Conservation (phyloP, 345 rosid species). For the Hibiscus tridactylites region DNA sequence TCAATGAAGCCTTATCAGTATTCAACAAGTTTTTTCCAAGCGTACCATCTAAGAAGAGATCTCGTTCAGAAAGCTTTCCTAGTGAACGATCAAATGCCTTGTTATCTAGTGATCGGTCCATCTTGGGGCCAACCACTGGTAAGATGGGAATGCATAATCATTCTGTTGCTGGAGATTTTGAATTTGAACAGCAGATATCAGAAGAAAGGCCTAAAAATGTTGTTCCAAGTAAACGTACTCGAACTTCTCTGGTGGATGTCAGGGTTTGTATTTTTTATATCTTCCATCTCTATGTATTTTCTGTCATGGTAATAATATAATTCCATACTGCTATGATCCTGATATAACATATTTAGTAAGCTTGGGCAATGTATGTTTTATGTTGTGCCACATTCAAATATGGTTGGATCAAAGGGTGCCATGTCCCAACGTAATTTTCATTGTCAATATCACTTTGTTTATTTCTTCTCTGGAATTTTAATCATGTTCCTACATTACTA, state of each 20-base stretch:
- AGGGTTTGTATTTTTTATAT: conserved; percentile 38
- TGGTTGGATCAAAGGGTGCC: background rate
- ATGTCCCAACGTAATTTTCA: background rate
- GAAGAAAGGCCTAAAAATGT: conserved; percentile 65
- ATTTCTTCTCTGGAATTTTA: background rate
- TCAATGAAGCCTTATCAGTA: conserved; percentile 72
- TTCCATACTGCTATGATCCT: background rate
- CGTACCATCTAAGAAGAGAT: conserved; percentile 76
- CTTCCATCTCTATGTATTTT: conserved; percentile 3
- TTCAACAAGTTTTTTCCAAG: conserved; percentile 70
- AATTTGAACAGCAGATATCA: conserved; percentile 63
- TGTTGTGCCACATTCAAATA: background rate
- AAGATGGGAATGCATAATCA: conserved; percentile 78
- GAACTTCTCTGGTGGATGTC: conserved; percentile 78
- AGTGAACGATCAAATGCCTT: conserved; percentile 45
- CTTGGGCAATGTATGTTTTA: background rate
- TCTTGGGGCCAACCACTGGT: conserved; percentile 44
- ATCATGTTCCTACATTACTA: background rate
- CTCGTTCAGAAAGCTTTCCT: conserved; percentile 62
- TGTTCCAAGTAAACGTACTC: conserved; percentile 80
- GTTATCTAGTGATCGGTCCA: conserved; percentile 53
- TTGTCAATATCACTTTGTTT: background rate
- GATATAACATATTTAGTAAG: background rate
- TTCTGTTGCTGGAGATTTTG: conserved; percentile 44
- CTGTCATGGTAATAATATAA: background rate